Evolutionary conservation across 805 yeast species (phyloP), one percentile per base, ranked within the genome.

Genomic region (Pichia nakasei): DNA sequence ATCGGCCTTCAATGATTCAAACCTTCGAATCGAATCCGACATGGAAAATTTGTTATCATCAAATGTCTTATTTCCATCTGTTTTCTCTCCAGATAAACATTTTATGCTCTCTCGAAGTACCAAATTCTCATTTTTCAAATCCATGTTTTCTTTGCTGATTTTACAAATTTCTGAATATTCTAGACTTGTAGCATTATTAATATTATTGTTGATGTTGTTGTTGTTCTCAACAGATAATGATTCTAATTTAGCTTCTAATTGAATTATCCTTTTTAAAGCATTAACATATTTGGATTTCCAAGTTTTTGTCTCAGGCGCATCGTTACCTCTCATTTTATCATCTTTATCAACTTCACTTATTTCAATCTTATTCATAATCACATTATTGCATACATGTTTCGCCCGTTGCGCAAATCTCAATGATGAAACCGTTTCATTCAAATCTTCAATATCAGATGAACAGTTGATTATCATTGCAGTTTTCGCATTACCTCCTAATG

Each of bases 401-500:
- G 91, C 87, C 19, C 93, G 65, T 0, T 76, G 67, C 0, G 93
- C 95, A 58, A 86, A 84, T 38, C 91, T 63, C 45, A 87, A 62
- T 0, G 89, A 79, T 5, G 87, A 78, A 6, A 84, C 47, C 0
- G 94, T 83, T 53, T 85, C 93, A 17, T 63, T 58, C 41, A 70
- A 77, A 52, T 85, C 76, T 27, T 61, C 56, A 3, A 65, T 55
- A 0, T 82, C 68, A 0, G 86, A 82, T 0, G 93, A 83, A 49
- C 93, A 83, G 50, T 81, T 82, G 35, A 85, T 70, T 17, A 87
- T 75, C 39, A 86, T 65, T 2, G 84, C 73, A 0, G 94, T 87
- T 41, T 87, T 68, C 3, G 89, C 78, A 58, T 86, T 85, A 1
- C 95, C 95, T 6, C 94, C 93, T 20, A 86, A 63, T 0, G 91